Conservation (phyloP, 2,329 filamentous ascomycete genomes). For the Whalleya microplaca region DNA sequence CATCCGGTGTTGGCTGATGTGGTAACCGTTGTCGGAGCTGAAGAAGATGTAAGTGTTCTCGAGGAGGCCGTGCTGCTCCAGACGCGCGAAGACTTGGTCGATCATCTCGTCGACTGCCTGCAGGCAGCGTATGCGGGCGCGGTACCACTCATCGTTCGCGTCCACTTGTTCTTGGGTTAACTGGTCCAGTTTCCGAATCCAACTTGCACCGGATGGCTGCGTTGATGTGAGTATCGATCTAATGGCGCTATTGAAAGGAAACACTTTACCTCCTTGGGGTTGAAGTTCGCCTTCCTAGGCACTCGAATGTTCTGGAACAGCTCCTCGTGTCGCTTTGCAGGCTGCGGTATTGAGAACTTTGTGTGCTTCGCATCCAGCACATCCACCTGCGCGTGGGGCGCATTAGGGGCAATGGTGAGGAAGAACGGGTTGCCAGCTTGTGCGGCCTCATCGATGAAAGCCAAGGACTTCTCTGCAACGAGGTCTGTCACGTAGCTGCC, state of each 20-base stretch:
- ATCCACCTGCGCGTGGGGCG: constrained; percentile 63
- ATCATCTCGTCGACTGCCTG: constrained; percentile 58
- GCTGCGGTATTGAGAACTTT: constrained; percentile 46
- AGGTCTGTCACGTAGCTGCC: constrained; percentile 50
- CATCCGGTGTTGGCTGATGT: constrained; percentile 59
- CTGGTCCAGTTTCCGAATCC: constrained; percentile 46
- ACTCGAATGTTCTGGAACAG: constrained; percentile 62
- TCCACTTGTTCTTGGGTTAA: constrained; percentile 44
- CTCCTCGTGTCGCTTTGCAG: constrained; percentile 61
- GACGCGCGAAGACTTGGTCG: constrained; percentile 41
- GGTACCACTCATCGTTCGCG: constrained; percentile 54
- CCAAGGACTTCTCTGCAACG: constrained; percentile 58
- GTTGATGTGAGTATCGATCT: background rate
- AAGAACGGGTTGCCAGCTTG: constrained; percentile 62
- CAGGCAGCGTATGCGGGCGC: constrained; percentile 51
- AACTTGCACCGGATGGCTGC: constrained; percentile 42
- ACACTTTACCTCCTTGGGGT: constrained; percentile 50
- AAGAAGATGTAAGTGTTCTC: constrained; percentile 62
- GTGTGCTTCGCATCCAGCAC: background rate
- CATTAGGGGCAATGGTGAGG: constrained; percentile 64
- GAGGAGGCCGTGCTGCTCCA: constrained; percentile 57
- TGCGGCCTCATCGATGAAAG: constrained; percentile 63
- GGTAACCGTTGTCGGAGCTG: constrained; percentile 60
- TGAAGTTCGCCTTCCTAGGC: constrained; percentile 66
- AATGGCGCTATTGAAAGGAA: too few species aligned